Conservation (phyloP, 176 grass and related monocot species). For the Themeda triandra region DNA sequence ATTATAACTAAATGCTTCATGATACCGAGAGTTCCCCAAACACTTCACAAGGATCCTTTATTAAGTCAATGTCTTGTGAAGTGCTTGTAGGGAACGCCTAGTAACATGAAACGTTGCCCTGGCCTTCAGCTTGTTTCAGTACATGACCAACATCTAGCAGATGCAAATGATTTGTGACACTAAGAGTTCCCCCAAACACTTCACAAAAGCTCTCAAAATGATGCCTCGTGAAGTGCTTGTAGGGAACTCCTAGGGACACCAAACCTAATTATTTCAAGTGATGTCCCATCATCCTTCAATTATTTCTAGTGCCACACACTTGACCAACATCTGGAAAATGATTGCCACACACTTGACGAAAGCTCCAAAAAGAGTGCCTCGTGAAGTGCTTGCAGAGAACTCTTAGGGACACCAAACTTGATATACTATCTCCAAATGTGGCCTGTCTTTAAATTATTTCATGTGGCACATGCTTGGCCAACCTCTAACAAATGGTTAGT, state of each 20-base stretch:
- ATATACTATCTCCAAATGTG: not conserved
- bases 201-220: not conserved
- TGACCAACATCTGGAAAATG: not conserved
- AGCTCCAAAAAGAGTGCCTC: rapidly evolving
- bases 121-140: not conserved
- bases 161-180: conserved; percentile 14
- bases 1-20: conserved; percentile 8
- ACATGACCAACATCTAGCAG: not conserved
- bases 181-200: conserved; percentile 64
- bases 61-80: not conserved
- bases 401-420: conserved; percentile 30
- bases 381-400: conserved; percentile 56
- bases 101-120: conserved; percentile 14
- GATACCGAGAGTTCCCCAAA: conserved; percentile 50
- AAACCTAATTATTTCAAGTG: conserved; percentile 20
- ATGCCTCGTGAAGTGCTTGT: conserved; percentile 34
- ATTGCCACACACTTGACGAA: conserved; percentile 49
- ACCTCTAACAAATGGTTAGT: not conserved
- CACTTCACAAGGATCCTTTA: conserved; percentile 27
- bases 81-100: conserved; percentile 43
- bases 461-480: not conserved
- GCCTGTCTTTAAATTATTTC: not conserved
- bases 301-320: not conserved
- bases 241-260: conserved; percentile 34
- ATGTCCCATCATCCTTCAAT: not conserved